phyloP scores from a whole-genome alignment of 2,329 filamentous ascomycete genomes.

The Cercospora janseana region DNA sequence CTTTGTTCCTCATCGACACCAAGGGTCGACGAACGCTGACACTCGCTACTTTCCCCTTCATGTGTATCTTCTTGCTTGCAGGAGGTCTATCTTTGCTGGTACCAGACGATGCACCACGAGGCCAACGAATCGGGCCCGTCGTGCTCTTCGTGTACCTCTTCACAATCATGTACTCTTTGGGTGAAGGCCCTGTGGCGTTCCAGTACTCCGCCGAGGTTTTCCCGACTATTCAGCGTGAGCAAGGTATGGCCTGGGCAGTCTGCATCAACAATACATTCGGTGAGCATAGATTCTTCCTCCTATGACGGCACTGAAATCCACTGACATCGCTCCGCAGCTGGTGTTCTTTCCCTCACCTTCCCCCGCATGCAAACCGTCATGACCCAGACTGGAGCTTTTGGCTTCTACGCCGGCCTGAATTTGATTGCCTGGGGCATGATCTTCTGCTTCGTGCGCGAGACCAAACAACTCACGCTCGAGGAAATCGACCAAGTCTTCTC shows the following conservation, averaged over 20 bases:
- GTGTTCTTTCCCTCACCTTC: constrained; percentile 44
- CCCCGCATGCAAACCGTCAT: constrained; percentile 50
- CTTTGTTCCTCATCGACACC: constrained; percentile 48
- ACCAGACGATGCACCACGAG: constrained; percentile 26
- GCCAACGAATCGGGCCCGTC: constrained; percentile 40
- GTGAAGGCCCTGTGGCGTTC: constrained; percentile 45
- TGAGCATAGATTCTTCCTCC: constrained; percentile 12
- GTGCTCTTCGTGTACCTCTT: constrained; percentile 51
- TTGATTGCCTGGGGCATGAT: constrained; percentile 54
- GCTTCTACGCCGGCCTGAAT: constrained; percentile 59
- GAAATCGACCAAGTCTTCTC: constrained; percentile 54
- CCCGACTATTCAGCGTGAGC: constrained; percentile 47
- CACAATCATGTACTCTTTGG: constrained; percentile 52
- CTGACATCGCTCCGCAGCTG: constrained; percentile 42
- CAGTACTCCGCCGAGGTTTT: constrained; percentile 48
- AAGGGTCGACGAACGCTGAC: constrained; percentile 45
- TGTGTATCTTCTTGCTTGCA: constrained; percentile 52
- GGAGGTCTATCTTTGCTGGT: constrained; percentile 45
- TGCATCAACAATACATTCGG: constrained; percentile 56
- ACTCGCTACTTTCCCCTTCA: constrained; percentile 46
- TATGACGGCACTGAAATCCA: neutral
- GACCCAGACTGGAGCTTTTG: constrained; percentile 54
- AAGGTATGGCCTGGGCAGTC: constrained; percentile 53
- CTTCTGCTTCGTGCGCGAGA: constrained; percentile 49
- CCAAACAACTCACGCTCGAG: constrained; percentile 50